Base-by-base conservation (phyloP, 164 flowering plant species). In the Dillenia suffruticosa region DNA sequence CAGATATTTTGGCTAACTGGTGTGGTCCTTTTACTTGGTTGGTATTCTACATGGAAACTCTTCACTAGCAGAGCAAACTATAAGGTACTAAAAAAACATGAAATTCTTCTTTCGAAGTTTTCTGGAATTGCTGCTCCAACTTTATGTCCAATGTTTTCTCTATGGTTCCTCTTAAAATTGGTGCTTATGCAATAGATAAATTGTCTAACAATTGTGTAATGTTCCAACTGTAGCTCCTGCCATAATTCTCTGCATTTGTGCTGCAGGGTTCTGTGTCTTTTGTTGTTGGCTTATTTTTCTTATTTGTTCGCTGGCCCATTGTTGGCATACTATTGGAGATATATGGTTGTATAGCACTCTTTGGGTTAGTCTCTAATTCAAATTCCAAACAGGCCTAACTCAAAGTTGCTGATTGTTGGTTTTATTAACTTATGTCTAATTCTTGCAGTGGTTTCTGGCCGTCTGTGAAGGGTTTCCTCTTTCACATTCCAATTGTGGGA, bases 251-350 rank as follows among this genome's bases (percentile, higher is more conserved):
- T n/a, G 48, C 50, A 2, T 62, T 62, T 54, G 11, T 47, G 45
- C 22, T 85, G 66, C 81, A 87, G 96, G 92, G 92, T 56, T 74
- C 96, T 54, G 63, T 76, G n/a, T 67, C 88, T 26, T 89, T 87
- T 71, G 51, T 87, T 65, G 58, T 87, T 44, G 92, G 93, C 13
- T 78, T 87, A 40, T 80, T 87, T 59, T 74, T 89, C 59, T 73
- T 89, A 57, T 85, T 87, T 70, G 87, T 85, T 57, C 90, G 93
- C 44, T 89, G 91, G 91, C 96, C 92, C 49, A 72, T 89, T 56
- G 69, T 74, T 60, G 96, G 93, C 12, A 87, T 89, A 55, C 55
- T 85, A 54, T 61, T 87, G 49, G 88, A 89, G 73, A 71, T 82
- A 51, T 89, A 82, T 77, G 91, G 91, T 50, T 75, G 81, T 51